These are phyloP conservation scores for Talaromyces proteolyticus DNA, from an alignment of 495 filamentous ascomycete species.

Conservation along the genomic window DNA sequence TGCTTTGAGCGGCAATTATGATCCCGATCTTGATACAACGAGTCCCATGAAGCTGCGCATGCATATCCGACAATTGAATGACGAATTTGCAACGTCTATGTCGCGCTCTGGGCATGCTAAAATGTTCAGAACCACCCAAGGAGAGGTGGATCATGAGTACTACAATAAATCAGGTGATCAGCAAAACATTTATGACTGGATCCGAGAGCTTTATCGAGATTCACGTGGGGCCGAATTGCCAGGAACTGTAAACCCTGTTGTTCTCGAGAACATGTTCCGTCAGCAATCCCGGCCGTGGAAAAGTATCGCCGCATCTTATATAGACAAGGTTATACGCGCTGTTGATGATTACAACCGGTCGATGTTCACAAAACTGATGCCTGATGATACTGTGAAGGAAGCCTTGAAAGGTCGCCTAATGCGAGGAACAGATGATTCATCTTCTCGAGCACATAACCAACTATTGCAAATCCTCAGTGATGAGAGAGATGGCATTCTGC, in stretches of 20 bases:
- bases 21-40: slow-evolving; percentile 7
- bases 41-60: slow-evolving; percentile 22
- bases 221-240: slow-evolving; percentile 30
- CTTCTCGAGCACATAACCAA: neutral
- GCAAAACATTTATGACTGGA: slow-evolving; percentile 21
- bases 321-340: slow-evolving; percentile 8
- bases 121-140: slow-evolving; percentile 14
- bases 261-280: slow-evolving; percentile 27
- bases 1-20: slow-evolving; percentile 20
- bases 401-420: slow-evolving; percentile 2
- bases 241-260: slow-evolving; percentile 27
- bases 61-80: slow-evolving; percentile 22
- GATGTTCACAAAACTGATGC: neutral
- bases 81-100: slow-evolving; percentile 25
- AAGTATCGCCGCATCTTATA: slow-evolving; percentile 16
- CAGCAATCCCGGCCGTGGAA: slow-evolving; percentile 28
- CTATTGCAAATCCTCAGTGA: slow-evolving; percentile 17
- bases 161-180: neutral
- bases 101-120: slow-evolving; percentile 18
- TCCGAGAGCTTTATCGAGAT: slow-evolving; percentile 19
- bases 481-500: slow-evolving; percentile 26
- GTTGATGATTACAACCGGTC: slow-evolving; percentile 5
- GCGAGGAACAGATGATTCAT: neutral
- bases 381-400: slow-evolving; percentile 5
- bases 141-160: slow-evolving; percentile 12